Evolutionary conservation across 2,329 filamentous ascomycete species (phyloP), one percentile per base, ranked within the genome.

Genomic region (Colletotrichum cordylinicola): DNA sequence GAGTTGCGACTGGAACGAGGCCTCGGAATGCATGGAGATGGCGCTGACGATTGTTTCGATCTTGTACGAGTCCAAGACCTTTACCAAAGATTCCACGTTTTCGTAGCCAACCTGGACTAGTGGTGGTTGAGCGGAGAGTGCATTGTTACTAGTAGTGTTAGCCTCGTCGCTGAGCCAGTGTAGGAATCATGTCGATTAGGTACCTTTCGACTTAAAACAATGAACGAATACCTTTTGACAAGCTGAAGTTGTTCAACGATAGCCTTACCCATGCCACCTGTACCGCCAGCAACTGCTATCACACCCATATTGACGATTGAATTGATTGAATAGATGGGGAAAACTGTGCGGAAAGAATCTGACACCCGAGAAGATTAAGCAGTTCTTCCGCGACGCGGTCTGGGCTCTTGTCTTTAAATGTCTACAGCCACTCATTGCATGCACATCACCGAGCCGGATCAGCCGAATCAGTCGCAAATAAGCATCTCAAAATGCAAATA

Each of bases 261-360:
- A 0, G 86, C 84, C 27, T 82, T 83, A 12, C 87, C 88, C 2
- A 89, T 79, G 13, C 80, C 81, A 31, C 87, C 87, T 1, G 84
- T 85, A 10, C 87, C 88, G 60, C 87, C 87, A 12, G 86, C 85
- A 24, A 89, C 83, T 58, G 85, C 87, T 37, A 89, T 39, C 5
- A 55, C 31, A 15, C 18, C 10, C 39, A 73, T 56, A 2, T 29
- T 29, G 0, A 13, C 24, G 16, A 18, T 29, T 18, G 55, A 7
- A 18, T 7, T 4, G 10, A 6, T 13, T 52, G 2, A 29, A 29
- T 1, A 18, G 10, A 58, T 16, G 3, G 24, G 3, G 3, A 10
- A 10, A 48, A n/a, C n/a, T 12, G 18, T 27, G 29, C 4, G 13
- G 15, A 15, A 12, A 58, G 4, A 9, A 6, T 16, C 13, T 18